Evolutionary conservation across 441 rosid genomes (phyloP), one percentile per base, ranked within the genome.

Genomic region (Kokia cookei): DNA sequence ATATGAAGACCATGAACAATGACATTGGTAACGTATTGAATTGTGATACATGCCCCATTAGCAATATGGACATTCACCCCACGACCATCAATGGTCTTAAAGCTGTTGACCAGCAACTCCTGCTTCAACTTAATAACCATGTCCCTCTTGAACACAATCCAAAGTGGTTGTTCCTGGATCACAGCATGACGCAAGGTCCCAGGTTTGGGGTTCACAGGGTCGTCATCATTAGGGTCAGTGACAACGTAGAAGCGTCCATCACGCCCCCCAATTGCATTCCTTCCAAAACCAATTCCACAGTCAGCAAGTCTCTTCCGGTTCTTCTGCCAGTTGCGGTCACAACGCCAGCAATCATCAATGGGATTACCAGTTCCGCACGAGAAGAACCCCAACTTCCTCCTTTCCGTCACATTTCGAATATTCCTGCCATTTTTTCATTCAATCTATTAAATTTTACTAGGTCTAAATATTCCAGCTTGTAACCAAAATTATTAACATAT

Each of bases 121-220:
- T 94, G 86, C 83, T 94, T 94, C 82, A 94, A 26, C 19, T 80
- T 87, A 54, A 94, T 94, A 73, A 94, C 98, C 98, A 94, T 94
- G 77, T 92, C 96, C 69, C 97, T 89, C 82, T 91, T 72, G 85
- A 94, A 94, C 75, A 94, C 92, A 53, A 94, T 92, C 98, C 98
- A 92, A 26, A 92, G 77, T 7, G 98, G 97, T 76, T 75, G 58
- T 48, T 91, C 94, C 82, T 94, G 98, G 75, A 94, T 91, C 24
- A 89, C 98, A 10, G 98, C 98, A 35, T 94, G 95, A 65, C 98
- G 91, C 75, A 94, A 73, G 15, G 98, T 94, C 1, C 98, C 98
- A 6, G 97, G 98, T 79, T 66, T 91, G 70, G 98, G 98, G 84
- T 86, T 94, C 10, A 94, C 98, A 55, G 98, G 87, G 79, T 94